These are phyloP conservation scores for Aspergillus steynii DNA, from an alignment of 495 filamentous ascomycete species.

Conservation along the genomic window DNA sequence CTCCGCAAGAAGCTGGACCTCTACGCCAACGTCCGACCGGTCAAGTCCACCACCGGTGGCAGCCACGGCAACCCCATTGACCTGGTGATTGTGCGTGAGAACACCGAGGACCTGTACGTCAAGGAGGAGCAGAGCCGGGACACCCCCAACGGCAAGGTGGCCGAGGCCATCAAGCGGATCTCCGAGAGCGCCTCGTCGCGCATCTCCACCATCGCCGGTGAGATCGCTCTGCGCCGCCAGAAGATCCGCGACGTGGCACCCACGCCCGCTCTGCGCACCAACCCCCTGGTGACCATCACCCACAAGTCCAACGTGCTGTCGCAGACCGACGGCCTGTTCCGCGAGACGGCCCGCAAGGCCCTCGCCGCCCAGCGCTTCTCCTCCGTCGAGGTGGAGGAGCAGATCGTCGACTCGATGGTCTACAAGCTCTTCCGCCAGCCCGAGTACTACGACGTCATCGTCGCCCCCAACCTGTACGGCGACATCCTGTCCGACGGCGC, in stretches of 20 bases:
- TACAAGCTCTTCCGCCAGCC: conserved; percentile 99
- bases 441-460: conserved; percentile 92
- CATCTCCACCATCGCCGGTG: conserved; percentile 90
- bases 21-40: conserved; percentile 96
- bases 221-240: conserved; percentile 86
- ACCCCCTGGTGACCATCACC: conserved; percentile 88
- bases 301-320: conserved; percentile 98
- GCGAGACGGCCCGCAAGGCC: conserved; percentile 69
- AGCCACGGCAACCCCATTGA: conserved; percentile 70
- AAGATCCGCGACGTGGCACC: conserved; percentile 62
- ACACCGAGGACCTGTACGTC: conserved; percentile 98
- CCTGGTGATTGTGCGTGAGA: conserved; percentile 97
- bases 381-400: conserved; percentile 78
- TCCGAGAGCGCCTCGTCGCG: conserved; percentile 76
- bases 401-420: conserved; percentile 98
- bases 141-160: conserved; percentile 73
- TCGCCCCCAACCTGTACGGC: conserved; percentile 96
- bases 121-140: conserved; percentile 90
- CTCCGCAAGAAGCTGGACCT: conserved; percentile 93
- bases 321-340: conserved; percentile 96
- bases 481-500: conserved; percentile 96
- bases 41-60: conserved; percentile 70
- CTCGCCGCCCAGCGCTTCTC: conserved; percentile 64
- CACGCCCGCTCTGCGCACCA: conserved; percentile 55
- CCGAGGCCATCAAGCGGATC: conserved; percentile 97